Evolutionary conservation across 2,329 filamentous ascomycete species (phyloP).

Genomic region (Colletotrichum camelliae): DNA sequence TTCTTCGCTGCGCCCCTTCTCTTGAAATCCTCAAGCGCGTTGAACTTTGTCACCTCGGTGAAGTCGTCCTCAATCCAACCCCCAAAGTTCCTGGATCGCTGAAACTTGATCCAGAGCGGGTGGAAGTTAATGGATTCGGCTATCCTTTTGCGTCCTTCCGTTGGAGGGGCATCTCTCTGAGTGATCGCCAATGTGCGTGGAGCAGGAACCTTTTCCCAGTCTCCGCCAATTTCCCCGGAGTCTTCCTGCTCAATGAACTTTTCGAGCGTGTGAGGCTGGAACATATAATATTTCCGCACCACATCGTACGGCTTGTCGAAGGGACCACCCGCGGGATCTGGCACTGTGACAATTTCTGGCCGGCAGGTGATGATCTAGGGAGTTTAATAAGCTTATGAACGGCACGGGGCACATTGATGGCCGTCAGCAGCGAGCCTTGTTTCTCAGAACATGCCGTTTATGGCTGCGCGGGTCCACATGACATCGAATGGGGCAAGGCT

Average conservation of each 20-base stretch:
- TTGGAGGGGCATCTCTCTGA: neutral
- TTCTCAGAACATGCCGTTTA: neutral
- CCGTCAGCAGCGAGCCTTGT: neutral
- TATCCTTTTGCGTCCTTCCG: neutral
- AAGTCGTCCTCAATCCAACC: neutral
- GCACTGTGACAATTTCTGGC: neutral
- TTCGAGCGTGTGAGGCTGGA: neutral
- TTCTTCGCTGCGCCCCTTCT: neutral
- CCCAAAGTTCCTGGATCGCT: neutral
- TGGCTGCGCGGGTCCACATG: neutral
- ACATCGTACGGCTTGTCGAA: neutral
- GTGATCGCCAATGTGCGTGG: neutral
- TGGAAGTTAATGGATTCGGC: neutral
- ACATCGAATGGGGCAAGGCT: neutral
- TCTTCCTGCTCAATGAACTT: neutral
- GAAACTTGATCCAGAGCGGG: neutral
- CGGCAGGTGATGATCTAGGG: neutral
- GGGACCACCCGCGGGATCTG: neutral
- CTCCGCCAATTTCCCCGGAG: neutral
- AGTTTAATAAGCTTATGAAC: neutral
- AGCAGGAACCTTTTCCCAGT: neutral
- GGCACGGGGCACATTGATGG: neutral
- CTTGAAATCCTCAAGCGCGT: neutral
- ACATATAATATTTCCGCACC: neutral
- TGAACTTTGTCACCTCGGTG: neutral